Evolutionary conservation across 305 asterid genomes (phyloP), one percentile per base, ranked within the genome.

Genomic region (Ajuga reptans): DNA sequence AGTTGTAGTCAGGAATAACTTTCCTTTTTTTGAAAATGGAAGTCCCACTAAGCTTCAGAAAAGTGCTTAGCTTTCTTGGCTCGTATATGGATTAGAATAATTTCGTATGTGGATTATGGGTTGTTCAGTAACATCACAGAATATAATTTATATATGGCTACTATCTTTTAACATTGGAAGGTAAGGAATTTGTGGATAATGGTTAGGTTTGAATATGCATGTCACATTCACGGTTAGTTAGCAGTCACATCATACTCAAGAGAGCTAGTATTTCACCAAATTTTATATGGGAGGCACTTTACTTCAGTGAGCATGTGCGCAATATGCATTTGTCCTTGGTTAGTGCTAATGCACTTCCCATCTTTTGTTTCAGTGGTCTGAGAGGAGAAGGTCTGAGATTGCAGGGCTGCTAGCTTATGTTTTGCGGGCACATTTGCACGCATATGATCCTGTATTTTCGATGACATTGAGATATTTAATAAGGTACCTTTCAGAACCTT

Each of bases 391-490:
- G 85, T 82, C 79, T 72, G 96, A 91, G 78, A 86, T 91, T 80
- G 95, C 97, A 16, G 99, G 96, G 75, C 79, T 89, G 67, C 63
- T 93, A 47, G 83, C 92, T 55, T 89, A 96, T 80, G 85, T 89
- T 67, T 82, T 93, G 76, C 87, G 95, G 65, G 86, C 95, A 56
- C 88, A 93, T 78, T 78, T 87, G 72, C 86, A 75, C 51, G 96
- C 97, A 50, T 85, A 87, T 46, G 99, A 93, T 76, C 99, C 97
- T 58, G 78, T 91, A 65, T 85, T 93, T 66, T 77, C 96, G 47
- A 80, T 91, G 99, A 81, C 97, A 42, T 76, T 93, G 89, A 84
- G 92, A 88, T 89, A 91, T 74, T 80, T 93, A 84, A 93, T 89
- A 80, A 89, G 97, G 99, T 91, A 64, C 4, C 36, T 55, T 45